Conservation (phyloP, 1,284 basidiomycete genomes). For the Termitomyces sp. region DNA sequence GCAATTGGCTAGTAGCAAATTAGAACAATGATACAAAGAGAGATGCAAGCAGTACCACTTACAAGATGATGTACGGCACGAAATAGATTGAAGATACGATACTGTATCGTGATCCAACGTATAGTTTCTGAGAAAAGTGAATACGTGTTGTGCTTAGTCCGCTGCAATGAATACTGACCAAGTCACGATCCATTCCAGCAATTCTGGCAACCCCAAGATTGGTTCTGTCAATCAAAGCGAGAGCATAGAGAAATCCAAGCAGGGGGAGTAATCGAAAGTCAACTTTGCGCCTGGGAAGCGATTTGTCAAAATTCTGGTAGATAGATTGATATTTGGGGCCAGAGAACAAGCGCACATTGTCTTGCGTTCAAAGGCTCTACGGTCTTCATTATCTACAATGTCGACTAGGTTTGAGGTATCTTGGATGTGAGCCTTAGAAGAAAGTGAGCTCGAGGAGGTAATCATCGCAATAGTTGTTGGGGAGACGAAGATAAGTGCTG, state of each 20-base stretch:
- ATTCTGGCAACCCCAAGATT: constrained; percentile 41
- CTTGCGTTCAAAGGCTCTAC: constrained; percentile 13
- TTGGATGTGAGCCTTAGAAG: constrained; percentile 4
- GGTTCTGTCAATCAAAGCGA: constrained; percentile 38
- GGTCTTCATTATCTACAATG: constrained; percentile 2
- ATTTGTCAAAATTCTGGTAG: not conserved
- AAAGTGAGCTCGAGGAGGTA: constrained; percentile 2
- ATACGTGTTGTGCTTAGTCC: not conserved
- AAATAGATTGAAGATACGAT: constrained; percentile 42
- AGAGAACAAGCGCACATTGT: constrained; percentile 14
- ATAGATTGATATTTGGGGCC: not conserved
- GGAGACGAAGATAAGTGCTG: not conserved
- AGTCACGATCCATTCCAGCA: constrained; percentile 38
- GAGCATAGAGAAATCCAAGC: constrained; percentile 36
- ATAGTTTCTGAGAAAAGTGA: constrained; percentile 24
- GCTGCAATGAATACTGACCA: constrained; percentile 25
- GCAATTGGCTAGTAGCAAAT: constrained; percentile 32
- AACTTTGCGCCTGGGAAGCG: constrained; percentile 30
- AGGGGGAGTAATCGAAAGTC: constrained; percentile 39
- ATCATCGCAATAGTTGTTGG: constrained; percentile 9
- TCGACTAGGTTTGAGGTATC: constrained; percentile 3
- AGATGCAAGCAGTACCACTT: constrained; percentile 14
- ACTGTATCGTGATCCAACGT: constrained; percentile 36
- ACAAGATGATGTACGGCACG: constrained; percentile 41
- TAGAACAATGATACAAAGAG: not conserved